These are phyloP conservation scores for Exophiala bonariae DNA, from an alignment of 2,329 filamentous ascomycete species.

Conservation along the genomic window DNA sequence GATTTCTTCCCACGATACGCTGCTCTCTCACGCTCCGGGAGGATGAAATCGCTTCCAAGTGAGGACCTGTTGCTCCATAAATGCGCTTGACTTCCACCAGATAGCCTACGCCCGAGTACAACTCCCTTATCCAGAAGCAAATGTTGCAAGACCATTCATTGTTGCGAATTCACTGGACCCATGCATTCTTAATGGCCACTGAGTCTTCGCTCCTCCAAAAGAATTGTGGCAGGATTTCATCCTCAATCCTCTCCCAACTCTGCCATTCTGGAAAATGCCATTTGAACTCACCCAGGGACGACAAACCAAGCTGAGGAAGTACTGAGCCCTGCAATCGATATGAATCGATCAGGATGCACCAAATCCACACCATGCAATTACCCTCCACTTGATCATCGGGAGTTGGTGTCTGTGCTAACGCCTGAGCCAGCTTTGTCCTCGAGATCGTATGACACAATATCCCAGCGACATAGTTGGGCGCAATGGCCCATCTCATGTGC, in stretches of 20 bases:
- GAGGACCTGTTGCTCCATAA: too few relatives aligned
- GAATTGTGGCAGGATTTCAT: conserved; percentile 1
- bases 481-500: conserved; percentile 5
- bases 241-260: conserved; percentile 1
- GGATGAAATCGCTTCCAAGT: too few relatives aligned
- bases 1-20: too few relatives aligned
- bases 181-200: conserved; percentile 1
- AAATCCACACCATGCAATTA: conserved; percentile 4
- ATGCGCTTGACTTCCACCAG: too few relatives aligned
- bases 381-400: neutral
- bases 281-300: conserved; percentile 6
- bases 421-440: conserved; percentile 1
- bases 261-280: conserved; percentile 4
- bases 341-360: conserved; percentile 4
- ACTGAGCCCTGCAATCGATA: conserved; percentile 3
- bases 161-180: too few relatives aligned
- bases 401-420: neutral
- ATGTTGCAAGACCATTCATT: too few relatives aligned
- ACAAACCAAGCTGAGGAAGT: neutral
- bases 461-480: conserved; percentile 6
- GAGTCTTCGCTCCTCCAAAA: conserved; percentile 4
- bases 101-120: too few relatives aligned
- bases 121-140: too few relatives aligned
- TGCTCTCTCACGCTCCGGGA: too few relatives aligned
- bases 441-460: conserved; percentile 7